Percentiles rank a stretch among this genome's conserved stretches.
Evolutionary conservation across 805 yeast genomes (phyloP).

Genomic region (Barnettozyma populi): DNA sequence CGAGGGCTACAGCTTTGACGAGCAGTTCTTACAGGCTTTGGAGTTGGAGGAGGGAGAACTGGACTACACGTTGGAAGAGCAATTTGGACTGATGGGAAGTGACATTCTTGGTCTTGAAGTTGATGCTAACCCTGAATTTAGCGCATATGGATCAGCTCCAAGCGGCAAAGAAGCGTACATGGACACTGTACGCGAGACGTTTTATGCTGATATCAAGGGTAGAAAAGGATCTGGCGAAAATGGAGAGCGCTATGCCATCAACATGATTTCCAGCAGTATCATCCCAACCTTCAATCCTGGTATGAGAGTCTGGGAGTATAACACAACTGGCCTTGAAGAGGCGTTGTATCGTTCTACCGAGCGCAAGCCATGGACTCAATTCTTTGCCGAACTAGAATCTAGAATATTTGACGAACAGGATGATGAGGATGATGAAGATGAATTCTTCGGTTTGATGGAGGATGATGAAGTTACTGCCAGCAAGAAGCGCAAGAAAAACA

Average conservation of each 20-base stretch:
- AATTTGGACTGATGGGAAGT: conserved; percentile 16
- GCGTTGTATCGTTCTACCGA: conserved; percentile 10
- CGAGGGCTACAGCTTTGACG: conserved; percentile 28
- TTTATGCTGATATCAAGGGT: conserved; percentile 37
- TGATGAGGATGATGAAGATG: conserved; percentile 27
- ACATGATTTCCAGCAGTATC: conserved; percentile 66
- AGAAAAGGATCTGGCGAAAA: conserved; percentile 29
- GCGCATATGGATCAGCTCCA: conserved; percentile 59
- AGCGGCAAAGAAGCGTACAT: conserved; percentile 60
- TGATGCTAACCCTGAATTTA: conserved; percentile 28
- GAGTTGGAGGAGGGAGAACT: conserved; percentile 10
- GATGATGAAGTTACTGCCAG: conserved; percentile 17
- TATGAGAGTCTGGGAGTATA: conserved; percentile 81
- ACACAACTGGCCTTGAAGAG: conserved; percentile 47
- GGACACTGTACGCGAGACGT: conserved; percentile 46
- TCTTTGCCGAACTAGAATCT: conserved; percentile 44
- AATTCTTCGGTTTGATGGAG: conserved; percentile 13
- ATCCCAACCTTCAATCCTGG: conserved; percentile 86
- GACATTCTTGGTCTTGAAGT: conserved; percentile 20
- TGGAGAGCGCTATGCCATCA: conserved; percentile 60
- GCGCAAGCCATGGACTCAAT: conserved; percentile 50
- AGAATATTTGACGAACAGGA: conserved; percentile 29
- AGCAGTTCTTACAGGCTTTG: conserved; percentile 9
- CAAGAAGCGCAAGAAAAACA: conserved; percentile 17
- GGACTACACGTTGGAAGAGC: conserved; percentile 23